These are phyloP conservation scores for Solanum virginianum DNA, from an alignment of 257 asterid species.

Conservation along the genomic window DNA sequence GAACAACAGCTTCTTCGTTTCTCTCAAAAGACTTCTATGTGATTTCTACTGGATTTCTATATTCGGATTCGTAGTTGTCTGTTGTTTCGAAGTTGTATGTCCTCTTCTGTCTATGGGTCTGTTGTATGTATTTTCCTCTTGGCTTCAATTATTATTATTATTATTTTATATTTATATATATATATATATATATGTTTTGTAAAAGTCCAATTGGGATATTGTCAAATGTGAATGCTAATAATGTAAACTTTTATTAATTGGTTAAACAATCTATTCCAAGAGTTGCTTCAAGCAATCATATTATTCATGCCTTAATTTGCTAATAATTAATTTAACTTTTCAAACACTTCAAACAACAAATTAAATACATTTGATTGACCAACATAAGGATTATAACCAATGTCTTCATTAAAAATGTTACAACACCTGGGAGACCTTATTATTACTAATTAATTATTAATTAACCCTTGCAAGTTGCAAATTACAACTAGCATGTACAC, in stretches of 20 bases:
- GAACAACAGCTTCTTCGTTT: too few species aligned
- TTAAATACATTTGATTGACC: not conserved
- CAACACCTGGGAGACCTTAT: not conserved
- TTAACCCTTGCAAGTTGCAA: not conserved
- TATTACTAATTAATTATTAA: not conserved
- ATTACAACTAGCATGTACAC: not conserved
- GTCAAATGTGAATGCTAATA: too few species aligned
- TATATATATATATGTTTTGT: too few species aligned
- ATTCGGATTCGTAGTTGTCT: too few species aligned
- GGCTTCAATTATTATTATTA: too few species aligned
- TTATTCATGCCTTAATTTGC: not conserved
- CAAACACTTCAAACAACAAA: not conserved
- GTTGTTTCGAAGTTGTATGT: too few species aligned
- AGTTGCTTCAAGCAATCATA: not conserved
- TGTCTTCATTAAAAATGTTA: not conserved
- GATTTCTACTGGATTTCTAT: too few species aligned
- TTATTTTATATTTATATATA: too few species aligned
- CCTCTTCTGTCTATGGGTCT: too few species aligned
- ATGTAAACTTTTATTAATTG: not conserved
- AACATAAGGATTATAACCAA: not conserved
- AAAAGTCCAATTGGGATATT: too few species aligned
- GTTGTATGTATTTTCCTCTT: too few species aligned
- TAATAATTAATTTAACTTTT: not conserved
- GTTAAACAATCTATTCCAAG: not conserved
- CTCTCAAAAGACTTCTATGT: too few species aligned